A percentile compares a stretch with the other conserved stretches of the same genome.
These are phyloP conservation scores for Colletotrichum tanaceti DNA, from an alignment of 2,329 filamentous ascomycete genomes.

Conservation along the genomic window DNA sequence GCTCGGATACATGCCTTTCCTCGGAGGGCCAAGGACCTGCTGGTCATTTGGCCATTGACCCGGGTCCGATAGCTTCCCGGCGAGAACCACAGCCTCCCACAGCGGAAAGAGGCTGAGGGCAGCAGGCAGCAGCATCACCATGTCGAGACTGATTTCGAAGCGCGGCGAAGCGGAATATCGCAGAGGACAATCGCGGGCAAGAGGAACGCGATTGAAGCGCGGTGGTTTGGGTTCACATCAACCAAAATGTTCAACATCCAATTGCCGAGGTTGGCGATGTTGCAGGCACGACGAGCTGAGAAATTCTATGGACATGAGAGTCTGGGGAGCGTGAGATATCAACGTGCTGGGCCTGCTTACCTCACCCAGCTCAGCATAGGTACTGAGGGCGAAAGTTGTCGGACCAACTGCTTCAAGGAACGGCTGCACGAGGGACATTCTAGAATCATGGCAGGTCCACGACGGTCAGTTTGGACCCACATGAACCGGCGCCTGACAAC, in stretches of 20 bases:
- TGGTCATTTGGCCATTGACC: background rate
- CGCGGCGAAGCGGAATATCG: background rate
- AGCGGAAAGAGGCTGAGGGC: background rate
- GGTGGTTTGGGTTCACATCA: background rate
- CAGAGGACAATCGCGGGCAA: background rate
- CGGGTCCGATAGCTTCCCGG: background rate
- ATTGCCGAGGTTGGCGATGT: too few species aligned
- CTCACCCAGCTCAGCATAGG: slow-evolving; percentile 8
- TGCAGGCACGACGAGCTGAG: background rate
- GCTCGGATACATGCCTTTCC: slow-evolving; percentile 21
- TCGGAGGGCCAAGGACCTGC: slow-evolving; percentile 4
- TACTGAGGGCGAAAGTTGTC: background rate
- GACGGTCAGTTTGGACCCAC: background rate
- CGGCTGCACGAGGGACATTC: slow-evolving; percentile 26
- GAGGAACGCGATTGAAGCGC: background rate
- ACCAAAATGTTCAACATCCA: background rate
- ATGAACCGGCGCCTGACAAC: background rate
- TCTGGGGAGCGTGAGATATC: background rate
- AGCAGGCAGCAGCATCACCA: slow-evolving; percentile 1
- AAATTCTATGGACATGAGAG: background rate
- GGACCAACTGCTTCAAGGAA: slow-evolving; percentile 10
- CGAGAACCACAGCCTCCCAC: background rate
- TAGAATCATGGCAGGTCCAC: slow-evolving; percentile 16
- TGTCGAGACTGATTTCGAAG: background rate
- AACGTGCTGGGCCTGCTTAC: background rate